Conservation (phyloP, 148 eudicot species). For the Silene uniflora region DNA sequence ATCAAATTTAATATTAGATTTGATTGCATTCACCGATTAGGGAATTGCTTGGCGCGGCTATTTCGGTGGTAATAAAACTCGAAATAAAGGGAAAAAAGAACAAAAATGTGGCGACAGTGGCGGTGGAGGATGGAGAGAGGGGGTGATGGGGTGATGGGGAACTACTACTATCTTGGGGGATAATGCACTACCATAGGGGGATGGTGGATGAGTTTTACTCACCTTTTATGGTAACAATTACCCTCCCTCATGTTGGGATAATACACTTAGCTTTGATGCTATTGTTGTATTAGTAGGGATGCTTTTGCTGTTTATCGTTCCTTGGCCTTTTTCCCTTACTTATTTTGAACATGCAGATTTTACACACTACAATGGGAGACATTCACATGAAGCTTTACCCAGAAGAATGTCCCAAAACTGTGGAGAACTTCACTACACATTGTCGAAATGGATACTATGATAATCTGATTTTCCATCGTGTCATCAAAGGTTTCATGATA, state of each 20-base stretch:
- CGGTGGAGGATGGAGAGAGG: too few relatives aligned
- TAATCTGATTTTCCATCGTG: constrained; percentile 93
- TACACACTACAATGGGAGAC: constrained; percentile 96
- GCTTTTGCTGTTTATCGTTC: not conserved
- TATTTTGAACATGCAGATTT: constrained; percentile 41
- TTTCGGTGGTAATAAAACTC: too few relatives aligned
- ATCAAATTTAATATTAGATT: not conserved
- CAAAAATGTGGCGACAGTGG: too few relatives aligned
- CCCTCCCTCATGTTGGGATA: not conserved
- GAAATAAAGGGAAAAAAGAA: too few relatives aligned
- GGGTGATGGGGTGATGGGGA: not conserved
- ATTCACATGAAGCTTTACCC: constrained; percentile 96
- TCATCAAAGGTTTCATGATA: constrained; percentile 94
- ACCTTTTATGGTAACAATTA: not conserved
- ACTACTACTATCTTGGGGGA: not conserved
- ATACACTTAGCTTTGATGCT: not conserved
- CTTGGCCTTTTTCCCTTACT: not conserved
- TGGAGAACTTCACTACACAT: constrained; percentile 98
- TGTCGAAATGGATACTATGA: constrained; percentile 98
- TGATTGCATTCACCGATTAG: not conserved
- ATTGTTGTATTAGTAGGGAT: not conserved
- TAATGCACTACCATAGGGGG: not conserved
- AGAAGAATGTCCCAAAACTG: constrained; percentile 98
- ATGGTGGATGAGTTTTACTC: not conserved
- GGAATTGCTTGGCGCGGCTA: not conserved